Evolutionary conservation across 2,329 filamentous ascomycete genomes (phyloP).

Genomic region (Gremmenia infestans): DNA sequence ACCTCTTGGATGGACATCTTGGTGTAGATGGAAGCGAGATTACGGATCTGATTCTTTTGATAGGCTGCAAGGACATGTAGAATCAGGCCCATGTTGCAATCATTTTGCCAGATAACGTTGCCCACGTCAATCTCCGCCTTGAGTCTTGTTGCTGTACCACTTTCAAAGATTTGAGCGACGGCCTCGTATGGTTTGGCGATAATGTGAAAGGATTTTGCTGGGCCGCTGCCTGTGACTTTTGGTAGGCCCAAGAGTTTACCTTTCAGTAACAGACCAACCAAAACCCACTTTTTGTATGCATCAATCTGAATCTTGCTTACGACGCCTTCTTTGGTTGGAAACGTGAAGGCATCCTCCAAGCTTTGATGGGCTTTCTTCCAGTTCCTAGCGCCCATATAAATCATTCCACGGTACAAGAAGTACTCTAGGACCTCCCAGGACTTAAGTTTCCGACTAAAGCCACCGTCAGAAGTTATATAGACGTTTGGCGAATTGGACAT

Average conservation of each 20-base stretch:
- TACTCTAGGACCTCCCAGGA: slow-evolving; percentile 58
- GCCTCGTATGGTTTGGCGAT: slow-evolving; percentile 66
- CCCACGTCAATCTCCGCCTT: slow-evolving; percentile 59
- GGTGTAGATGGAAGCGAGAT: slow-evolving; percentile 66
- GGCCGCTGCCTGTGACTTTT: slow-evolving; percentile 46
- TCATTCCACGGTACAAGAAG: slow-evolving; percentile 58
- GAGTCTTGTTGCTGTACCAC: slow-evolving; percentile 52
- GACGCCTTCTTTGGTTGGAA: slow-evolving; percentile 57
- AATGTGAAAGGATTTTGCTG: slow-evolving; percentile 51
- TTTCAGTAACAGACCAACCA: slow-evolving; percentile 67
- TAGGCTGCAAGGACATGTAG: slow-evolving; percentile 65
- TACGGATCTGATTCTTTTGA: slow-evolving; percentile 69
- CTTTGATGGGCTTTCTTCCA: slow-evolving; percentile 60
- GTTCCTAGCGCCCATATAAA: slow-evolving; percentile 54
- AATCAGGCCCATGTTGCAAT: slow-evolving; percentile 70
- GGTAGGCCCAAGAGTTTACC: slow-evolving; percentile 56
- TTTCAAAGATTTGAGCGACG: slow-evolving; percentile 65
- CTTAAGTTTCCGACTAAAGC: slow-evolving; percentile 52
- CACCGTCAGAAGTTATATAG: slow-evolving; percentile 56
- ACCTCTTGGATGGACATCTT: slow-evolving; percentile 53
- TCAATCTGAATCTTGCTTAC: slow-evolving; percentile 78
- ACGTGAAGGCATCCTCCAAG: slow-evolving; percentile 61
- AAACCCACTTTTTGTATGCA: slow-evolving; percentile 86
- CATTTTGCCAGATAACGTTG: slow-evolving; percentile 56
- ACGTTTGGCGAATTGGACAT: slow-evolving; percentile 40